These are phyloP conservation scores for Juglanconis oblonga DNA, from an alignment of 2,329 filamentous ascomycete species.

Conservation along the genomic window DNA sequence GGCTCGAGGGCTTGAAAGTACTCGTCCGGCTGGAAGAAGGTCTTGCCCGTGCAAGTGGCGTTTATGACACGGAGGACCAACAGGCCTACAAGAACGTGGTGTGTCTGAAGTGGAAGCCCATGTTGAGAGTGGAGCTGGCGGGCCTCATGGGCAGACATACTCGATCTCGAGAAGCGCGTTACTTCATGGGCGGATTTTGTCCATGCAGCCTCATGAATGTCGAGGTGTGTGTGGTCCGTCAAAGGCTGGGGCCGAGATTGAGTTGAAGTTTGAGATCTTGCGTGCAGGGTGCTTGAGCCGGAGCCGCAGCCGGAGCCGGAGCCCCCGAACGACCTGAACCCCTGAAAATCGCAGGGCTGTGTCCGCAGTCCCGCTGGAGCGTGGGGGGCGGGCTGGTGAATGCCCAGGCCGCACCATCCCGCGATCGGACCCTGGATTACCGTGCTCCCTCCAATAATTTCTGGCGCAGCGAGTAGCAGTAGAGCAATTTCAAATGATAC, in stretches of 20 bases:
- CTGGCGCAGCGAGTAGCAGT: no score
- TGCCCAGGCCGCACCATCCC: conserved; percentile 14
- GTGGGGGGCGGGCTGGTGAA: neutral
- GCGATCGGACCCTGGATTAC: conserved; percentile 9
- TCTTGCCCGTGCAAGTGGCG: conserved; percentile 66
- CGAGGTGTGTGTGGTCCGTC: no score
- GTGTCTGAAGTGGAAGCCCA: conserved; percentile 14
- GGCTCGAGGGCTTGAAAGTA: conserved; percentile 96
- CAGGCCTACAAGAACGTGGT: conserved; percentile 36
- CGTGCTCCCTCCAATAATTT: no score
- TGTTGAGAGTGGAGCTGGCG: conserved; percentile 16
- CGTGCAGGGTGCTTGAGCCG: no score
- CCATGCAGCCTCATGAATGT: neutral
- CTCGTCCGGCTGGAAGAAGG: conserved; percentile 98
- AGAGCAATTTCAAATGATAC: no score
- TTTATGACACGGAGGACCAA: conserved; percentile 76
- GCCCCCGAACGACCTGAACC: neutral
- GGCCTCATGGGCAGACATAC: conserved; percentile 11
- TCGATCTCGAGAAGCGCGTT: neutral
- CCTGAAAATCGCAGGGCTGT: neutral
- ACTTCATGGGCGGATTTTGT: neutral
- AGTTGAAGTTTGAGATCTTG: no score
- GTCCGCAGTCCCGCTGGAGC: neutral
- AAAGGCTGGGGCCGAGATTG: no score
- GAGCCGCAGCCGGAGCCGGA: no score